Evolutionary conservation across 2,329 filamentous ascomycete genomes (phyloP).

Genomic region (Paraphaeosphaeria sporulosa): DNA sequence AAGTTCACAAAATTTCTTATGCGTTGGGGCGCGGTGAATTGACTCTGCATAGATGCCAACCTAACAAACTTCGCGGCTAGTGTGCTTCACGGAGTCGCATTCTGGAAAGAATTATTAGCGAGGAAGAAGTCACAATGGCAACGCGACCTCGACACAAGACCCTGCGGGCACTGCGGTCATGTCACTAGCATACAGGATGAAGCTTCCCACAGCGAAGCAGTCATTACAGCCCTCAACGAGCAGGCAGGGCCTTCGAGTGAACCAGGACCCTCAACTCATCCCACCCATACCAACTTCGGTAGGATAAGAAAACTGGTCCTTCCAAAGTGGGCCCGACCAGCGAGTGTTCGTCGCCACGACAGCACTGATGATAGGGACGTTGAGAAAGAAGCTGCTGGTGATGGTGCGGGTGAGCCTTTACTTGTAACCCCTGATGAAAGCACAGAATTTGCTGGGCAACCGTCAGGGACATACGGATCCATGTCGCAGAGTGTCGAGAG

Average conservation of each 20-base stretch:
- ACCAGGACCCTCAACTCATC: background rate
- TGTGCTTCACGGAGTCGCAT: no score
- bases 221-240: background rate
- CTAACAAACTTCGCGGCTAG: no score
- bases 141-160: slow-evolving; percentile 6
- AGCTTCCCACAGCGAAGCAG: background rate
- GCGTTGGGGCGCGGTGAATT: no score
- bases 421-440: slow-evolving; percentile 24
- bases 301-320: slow-evolving; percentile 16
- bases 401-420: slow-evolving; percentile 8
- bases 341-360: slow-evolving; percentile 1
- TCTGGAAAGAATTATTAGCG: slow-evolving; percentile 18
- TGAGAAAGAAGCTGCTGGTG: slow-evolving; percentile 1
- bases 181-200: background rate
- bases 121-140: slow-evolving; percentile 20
- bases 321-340: slow-evolving; percentile 16
- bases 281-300: slow-evolving; percentile 3
- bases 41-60: no score
- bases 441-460: slow-evolving; percentile 14
- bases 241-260: background rate
- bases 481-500: slow-evolving; percentile 20
- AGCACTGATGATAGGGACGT: slow-evolving; percentile 3
- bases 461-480: slow-evolving; percentile 19
- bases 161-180: slow-evolving; percentile 22
- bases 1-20: no score